A percentile compares a stretch with the other conserved stretches of the same genome.
Evolutionary conservation across 2,329 filamentous ascomycete species (phyloP).

Genomic region (Calonectria pseudoreteaudii): DNA sequence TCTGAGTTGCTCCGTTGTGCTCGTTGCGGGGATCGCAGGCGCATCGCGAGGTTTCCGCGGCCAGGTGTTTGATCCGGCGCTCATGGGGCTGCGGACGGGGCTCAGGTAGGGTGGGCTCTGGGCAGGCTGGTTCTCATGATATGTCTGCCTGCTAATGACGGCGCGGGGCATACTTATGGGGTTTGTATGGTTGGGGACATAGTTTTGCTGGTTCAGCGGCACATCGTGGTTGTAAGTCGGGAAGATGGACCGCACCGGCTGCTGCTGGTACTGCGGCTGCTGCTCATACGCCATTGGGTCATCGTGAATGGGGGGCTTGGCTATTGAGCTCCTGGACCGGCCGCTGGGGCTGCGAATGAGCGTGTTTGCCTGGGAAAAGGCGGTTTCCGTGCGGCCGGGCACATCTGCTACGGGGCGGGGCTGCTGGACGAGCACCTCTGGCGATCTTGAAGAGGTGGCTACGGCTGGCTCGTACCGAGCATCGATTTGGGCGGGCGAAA

Average conservation of each 20-base stretch:
- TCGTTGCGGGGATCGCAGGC: conserved; percentile 61
- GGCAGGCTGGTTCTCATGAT: conserved; percentile 49
- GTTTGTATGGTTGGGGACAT: conserved; percentile 75
- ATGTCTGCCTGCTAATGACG: conserved; percentile 74
- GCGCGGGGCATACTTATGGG: conserved; percentile 73
- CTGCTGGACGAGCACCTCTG: conserved; percentile 49
- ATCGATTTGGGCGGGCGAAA: conserved; percentile 50
- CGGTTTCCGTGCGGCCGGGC: conserved; percentile 61
- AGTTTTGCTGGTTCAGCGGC: conserved; percentile 75
- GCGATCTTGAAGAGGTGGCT: conserved; percentile 39
- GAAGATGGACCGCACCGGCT: conserved; percentile 76
- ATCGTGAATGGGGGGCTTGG: conserved; percentile 62
- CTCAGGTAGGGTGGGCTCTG: conserved; percentile 35
- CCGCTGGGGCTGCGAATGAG: conserved; percentile 62
- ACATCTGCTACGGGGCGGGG: conserved; percentile 56
- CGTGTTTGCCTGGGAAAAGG: conserved; percentile 63
- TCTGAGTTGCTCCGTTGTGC: conserved; percentile 71
- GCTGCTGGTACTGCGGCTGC: conserved; percentile 36
- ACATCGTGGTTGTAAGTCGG: conserved; percentile 78
- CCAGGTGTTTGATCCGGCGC: conserved; percentile 33
- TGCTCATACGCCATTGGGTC: conserved; percentile 43
- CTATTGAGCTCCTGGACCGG: conserved; percentile 67
- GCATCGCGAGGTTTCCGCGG: conserved; percentile 54
- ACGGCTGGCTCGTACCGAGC: conserved; percentile 38
- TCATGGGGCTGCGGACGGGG: conserved; percentile 38